Base-by-base conservation (phyloP, 1,284 basidiomycete genomes). In the Pascua sp. region DNA sequence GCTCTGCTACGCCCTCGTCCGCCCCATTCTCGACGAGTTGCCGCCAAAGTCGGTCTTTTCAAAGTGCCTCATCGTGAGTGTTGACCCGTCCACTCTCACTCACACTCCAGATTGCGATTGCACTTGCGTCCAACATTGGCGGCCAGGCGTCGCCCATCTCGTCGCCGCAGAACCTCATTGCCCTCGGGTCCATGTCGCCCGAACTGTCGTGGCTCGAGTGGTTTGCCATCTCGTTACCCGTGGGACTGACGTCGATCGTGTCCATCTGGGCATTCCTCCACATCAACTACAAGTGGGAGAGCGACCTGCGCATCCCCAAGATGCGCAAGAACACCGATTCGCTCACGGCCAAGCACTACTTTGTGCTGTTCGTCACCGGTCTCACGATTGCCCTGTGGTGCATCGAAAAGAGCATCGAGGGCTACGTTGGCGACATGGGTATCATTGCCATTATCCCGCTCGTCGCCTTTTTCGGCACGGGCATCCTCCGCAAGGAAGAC, bases 91-190 rank as follows among this genome's bases (percentile, higher is more conserved):
- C 13, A 4, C 44, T 13, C 42, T 11, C 15, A 39, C 42, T 32
- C 2, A 50, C 24, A 32, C 36, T 15, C 10, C 67, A 92, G 90
- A 84, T 98, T 64, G 94, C 90, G 10, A 98, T 98, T 60, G 96
- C 96, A 1, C 83, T 99, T 5, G 93, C 95, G 0, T 92, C 94
- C 39, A 98, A 98, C 76, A 95, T 98, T 60, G 96, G 96, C n/a
- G 93, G 93, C 0, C 92, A 95, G 78, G 90, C 87, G 54, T 97
- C 92, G 2, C 93, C 92, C 5, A 80, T 80, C 62, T 96, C 94
- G 0, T 96, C 93, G 0, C 95, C 96, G 0, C 96, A 99, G 77
- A 99, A 98, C 75, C 83, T 98, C 36, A 98, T 98, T 66, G 94
- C 95, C 3, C 80, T 98, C 11, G 80, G 84, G 48, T 85, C 83